Base-by-base conservation (phyloP, 352 stramenopile genomes). In the Pythium myriotylum region DNA sequence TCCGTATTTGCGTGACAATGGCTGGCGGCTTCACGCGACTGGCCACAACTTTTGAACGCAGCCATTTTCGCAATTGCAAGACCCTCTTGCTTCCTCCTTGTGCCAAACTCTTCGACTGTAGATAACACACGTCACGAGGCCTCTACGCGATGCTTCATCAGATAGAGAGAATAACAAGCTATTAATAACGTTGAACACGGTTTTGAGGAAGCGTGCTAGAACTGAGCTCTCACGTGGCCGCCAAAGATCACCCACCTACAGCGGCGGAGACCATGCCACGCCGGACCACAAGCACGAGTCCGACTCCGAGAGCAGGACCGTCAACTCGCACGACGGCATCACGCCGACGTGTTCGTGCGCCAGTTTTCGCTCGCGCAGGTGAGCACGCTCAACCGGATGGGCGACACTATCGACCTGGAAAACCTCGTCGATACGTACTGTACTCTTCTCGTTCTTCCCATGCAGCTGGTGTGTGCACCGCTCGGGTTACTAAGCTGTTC, bases 281-380 rank as follows among this genome's bases (percentile, higher is more conserved):
- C 3, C 22, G 20, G 37, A 53, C 24, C 41, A 26, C 49, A 66
- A 66, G 50, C 59, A 50, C 29, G 54, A 59, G 50, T 50, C 41
- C 1, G 20, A 53, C 4, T 2, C n/a, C 24, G 52, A 59, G 16
- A 32, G 19, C 19, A 23, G 32, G 4, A 7, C 13, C 12, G 33
- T 43, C 22, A 29, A 45, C 14, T 6, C 26, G n/a, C 14, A 43
- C 17, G 14, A 55, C 24, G 39, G 3, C 17, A 55, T 3, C 24
- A 56, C 19, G 40, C 24, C 9, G 53, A 69, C 23, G 66, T 77
- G 22, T 75, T 72, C 54, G 45, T 19, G 10, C 42, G 56, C 35
- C 45, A 54, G 13, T 83, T 84, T 46, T 88, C 81, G 6, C 51
- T 45, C 19, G 76, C 70, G 19, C 81, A 91, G 56, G 9, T 91